Evolutionary conservation across 2,329 filamentous ascomycete species (phyloP).

Genomic region (Xylaria sp.): DNA sequence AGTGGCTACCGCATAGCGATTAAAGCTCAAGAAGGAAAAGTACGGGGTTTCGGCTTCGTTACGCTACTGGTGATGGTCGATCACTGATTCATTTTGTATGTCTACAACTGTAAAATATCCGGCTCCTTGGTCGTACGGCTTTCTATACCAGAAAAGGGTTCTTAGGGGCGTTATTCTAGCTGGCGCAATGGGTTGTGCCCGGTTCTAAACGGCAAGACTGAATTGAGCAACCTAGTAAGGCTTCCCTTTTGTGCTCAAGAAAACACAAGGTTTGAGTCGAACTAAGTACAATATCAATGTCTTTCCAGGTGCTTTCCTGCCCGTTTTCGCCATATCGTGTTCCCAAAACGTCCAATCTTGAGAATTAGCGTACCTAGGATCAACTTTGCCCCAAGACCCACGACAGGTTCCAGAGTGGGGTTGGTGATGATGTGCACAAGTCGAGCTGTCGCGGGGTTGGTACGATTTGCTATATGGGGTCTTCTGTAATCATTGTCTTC

Average conservation of each 20-base stretch:
- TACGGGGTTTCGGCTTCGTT: neutral
- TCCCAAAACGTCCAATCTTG: neutral
- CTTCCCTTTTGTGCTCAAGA: neutral
- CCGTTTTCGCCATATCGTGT: neutral
- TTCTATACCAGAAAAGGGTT: neutral
- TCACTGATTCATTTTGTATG: constrained; percentile 33
- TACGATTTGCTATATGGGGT: constrained; percentile 15
- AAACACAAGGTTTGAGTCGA: neutral
- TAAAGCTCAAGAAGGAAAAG: neutral
- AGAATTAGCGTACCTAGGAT: neutral
- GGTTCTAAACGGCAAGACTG: neutral
- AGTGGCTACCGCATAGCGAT: neutral
- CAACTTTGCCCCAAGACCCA: constrained; percentile 7
- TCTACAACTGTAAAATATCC: constrained; percentile 32
- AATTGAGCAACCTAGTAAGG: neutral
- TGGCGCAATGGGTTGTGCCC: constrained; percentile 9
- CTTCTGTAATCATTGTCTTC: constrained; percentile 2
- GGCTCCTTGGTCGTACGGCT: neutral
- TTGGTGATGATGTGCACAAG: constrained; percentile 20
- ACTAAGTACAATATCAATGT: neutral
- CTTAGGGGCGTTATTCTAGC: neutral
- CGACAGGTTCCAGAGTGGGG: constrained; percentile 21
- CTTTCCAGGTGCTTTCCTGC: too few species aligned
- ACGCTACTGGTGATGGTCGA: neutral
- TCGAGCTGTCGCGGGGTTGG: constrained; percentile 27